Evolutionary conservation across 805 yeast species (phyloP).

Genomic region (Nakazawaea wickerhamii): DNA sequence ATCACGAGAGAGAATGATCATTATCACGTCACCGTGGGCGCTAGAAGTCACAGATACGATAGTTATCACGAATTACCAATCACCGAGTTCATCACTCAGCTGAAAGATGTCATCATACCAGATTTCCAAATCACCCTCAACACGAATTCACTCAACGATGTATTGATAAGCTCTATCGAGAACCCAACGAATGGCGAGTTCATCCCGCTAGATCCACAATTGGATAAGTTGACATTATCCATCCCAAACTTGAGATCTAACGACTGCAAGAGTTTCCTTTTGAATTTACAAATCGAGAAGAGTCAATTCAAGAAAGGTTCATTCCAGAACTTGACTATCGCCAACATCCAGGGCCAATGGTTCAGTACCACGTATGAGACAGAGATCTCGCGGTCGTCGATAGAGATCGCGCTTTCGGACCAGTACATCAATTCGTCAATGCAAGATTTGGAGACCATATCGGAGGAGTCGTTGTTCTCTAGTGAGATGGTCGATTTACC

Average conservation of each 20-base stretch:
- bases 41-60: not conserved
- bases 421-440: not conserved
- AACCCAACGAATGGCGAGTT: conserved; percentile 4
- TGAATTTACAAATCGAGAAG: not conserved
- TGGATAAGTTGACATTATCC: not conserved
- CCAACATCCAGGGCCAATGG: conserved; percentile 1
- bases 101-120: not conserved
- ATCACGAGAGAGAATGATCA: not conserved
- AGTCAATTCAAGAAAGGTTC: no score
- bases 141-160: not conserved
- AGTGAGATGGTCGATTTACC: conserved; percentile 3
- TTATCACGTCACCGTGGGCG: not conserved
- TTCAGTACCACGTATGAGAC: not conserved
- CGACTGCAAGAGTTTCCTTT: not conserved
- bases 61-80: not conserved
- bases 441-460: not conserved
- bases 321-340: not conserved
- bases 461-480: not conserved
- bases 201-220: not conserved
- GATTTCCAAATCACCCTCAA: not conserved
- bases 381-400: not conserved
- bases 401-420: not conserved
- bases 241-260: not conserved
- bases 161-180: not conserved
- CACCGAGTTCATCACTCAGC: not conserved